Evolutionary conservation across 2,329 filamentous ascomycete genomes (phyloP).

Genomic region (Sporothrix pallida): DNA sequence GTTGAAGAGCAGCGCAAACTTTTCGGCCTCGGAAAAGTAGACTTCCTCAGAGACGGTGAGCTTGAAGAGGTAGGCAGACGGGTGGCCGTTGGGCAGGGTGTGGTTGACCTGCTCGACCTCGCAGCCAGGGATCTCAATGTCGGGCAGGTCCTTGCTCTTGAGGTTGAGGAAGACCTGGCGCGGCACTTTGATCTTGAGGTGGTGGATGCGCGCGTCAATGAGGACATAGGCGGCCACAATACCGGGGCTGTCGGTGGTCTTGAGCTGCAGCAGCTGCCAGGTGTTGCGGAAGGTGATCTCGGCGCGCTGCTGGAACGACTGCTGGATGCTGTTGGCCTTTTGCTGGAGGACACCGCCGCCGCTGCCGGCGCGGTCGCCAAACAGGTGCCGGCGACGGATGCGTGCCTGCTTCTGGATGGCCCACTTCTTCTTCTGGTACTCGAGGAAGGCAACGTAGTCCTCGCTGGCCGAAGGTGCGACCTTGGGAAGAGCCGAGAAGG

Average conservation of each 20-base stretch:
- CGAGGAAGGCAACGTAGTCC: slow-evolving; percentile 85
- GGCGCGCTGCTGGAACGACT: slow-evolving; percentile 87
- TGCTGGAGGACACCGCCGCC: slow-evolving; percentile 17
- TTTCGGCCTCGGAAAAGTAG: slow-evolving; percentile 83
- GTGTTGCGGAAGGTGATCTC: slow-evolving; percentile 88
- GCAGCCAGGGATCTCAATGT: slow-evolving; percentile 85
- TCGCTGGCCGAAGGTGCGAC: slow-evolving; percentile 83
- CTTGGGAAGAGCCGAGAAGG: slow-evolving; percentile 80
- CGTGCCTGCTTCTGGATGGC: slow-evolving; percentile 94
- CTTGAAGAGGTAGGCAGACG: slow-evolving; percentile 92
- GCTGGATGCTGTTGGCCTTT: slow-evolving; percentile 66
- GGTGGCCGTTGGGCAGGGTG: slow-evolving; percentile 91
- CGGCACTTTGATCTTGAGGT: slow-evolving; percentile 85
- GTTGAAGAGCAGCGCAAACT: slow-evolving; percentile 82
- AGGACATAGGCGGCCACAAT: slow-evolving; percentile 87
- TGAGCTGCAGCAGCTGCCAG: slow-evolving; percentile 92
- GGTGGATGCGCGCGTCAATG: slow-evolving; percentile 90
- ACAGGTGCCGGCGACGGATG: slow-evolving; percentile 83
- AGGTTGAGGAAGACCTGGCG: slow-evolving; percentile 91
- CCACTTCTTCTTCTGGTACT: slow-evolving; percentile 99
- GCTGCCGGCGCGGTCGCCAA: slow-evolving; percentile 75
- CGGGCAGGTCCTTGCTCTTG: slow-evolving; percentile 83
- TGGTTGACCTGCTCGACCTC: slow-evolving; percentile 91
- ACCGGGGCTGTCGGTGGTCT: slow-evolving; percentile 80
- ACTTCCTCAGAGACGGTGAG: slow-evolving; percentile 86